Percentiles rank a stretch among this genome's conserved stretches.
Conservation (phyloP, 345 rosid species). For the Salix brachista region DNA sequence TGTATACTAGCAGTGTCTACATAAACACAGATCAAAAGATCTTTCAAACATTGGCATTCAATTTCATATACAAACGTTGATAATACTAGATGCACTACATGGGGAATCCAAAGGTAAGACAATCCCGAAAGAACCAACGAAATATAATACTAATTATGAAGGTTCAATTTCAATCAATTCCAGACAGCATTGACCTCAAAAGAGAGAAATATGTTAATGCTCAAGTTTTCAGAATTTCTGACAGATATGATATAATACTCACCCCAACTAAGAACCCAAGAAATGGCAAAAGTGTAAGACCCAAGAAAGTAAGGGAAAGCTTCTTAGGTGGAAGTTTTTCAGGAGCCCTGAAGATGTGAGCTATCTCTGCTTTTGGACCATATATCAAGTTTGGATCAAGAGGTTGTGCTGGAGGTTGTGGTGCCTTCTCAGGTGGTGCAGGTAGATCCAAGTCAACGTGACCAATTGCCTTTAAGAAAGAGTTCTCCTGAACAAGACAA, state of each 20-base stretch:
- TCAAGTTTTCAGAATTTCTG: neutral
- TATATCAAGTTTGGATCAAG: constrained; percentile 64
- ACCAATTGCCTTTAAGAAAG: constrained; percentile 64
- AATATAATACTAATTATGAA: neutral
- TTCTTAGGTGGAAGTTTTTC: constrained; percentile 81
- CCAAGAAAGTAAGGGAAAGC: constrained; percentile 83
- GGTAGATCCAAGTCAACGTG: constrained; percentile 81
- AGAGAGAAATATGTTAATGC: neutral
- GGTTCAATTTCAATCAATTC: neutral
- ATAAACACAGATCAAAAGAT: neutral
- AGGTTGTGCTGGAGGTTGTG: constrained; percentile 61
- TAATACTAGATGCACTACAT: neutral
- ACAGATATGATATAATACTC: constrained; percentile 29
- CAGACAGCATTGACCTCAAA: neutral
- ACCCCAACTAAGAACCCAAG: constrained; percentile 87
- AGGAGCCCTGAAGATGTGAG: constrained; percentile 78
- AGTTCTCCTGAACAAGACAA: constrained; percentile 64
- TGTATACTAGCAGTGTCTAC: neutral
- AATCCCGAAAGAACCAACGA: neutral
- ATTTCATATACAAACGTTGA: neutral
- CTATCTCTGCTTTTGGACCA: constrained; percentile 86
- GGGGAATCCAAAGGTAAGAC: neutral
- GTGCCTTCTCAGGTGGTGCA: constrained; percentile 85
- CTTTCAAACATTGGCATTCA: neutral
- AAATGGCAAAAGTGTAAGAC: constrained; percentile 65